These are phyloP conservation scores for Carex myosuroides DNA, from an alignment of 176 grass and related monocot genomes.

Conservation along the genomic window DNA sequence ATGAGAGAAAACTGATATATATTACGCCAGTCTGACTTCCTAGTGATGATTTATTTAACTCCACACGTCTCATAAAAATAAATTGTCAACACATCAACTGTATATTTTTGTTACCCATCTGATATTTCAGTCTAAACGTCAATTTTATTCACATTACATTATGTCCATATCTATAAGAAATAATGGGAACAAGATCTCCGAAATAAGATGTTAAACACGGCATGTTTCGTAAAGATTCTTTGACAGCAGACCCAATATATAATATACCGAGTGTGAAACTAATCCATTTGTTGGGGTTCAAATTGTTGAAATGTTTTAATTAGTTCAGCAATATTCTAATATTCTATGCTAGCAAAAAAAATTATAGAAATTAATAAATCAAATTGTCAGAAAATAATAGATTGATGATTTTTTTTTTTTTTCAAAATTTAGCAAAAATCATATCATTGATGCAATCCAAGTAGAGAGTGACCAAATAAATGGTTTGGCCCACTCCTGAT, in stretches of 20 bases:
- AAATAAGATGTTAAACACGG: background rate
- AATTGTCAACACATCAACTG: background rate
- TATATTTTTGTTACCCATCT: background rate
- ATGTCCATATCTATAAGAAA: background rate
- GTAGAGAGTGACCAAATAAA: too few relatives aligned
- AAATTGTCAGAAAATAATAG: too few relatives aligned
- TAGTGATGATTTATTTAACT: background rate
- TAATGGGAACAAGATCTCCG: background rate
- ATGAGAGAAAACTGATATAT: background rate
- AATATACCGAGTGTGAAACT: background rate
- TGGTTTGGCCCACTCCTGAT: too few relatives aligned
- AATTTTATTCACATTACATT: background rate
- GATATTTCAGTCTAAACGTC: background rate
- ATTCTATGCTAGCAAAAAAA: background rate
- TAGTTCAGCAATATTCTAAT: background rate
- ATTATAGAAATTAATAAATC: too few relatives aligned
- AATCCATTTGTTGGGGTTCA: too few relatives aligned
- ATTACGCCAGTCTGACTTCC: background rate
- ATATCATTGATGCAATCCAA: too few relatives aligned
- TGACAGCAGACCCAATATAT: background rate
- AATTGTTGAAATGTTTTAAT: background rate
- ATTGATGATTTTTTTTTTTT: too few relatives aligned
- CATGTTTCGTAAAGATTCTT: background rate
- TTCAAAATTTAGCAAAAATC: too few relatives aligned
- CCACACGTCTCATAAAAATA: background rate